Evolutionary conservation across 176 grass and related monocot genomes (phyloP), one percentile per base, ranked within the genome.

Genomic region (Typha latifolia): DNA sequence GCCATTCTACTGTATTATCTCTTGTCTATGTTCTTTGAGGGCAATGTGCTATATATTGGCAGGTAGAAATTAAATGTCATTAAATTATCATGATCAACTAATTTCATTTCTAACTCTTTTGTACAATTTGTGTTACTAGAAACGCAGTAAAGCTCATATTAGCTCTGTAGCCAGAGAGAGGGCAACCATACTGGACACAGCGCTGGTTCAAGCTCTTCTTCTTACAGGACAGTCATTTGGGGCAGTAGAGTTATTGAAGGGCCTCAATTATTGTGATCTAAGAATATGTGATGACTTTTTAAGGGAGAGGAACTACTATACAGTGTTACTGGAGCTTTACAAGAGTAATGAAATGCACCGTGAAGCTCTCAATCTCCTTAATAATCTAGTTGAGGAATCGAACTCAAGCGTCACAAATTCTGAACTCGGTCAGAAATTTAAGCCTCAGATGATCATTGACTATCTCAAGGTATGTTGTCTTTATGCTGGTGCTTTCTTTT

Each of bases 171-270:
- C 94, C 50, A 90, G 89, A 86, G 94, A 99, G 79, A 87, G 84
- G 79, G 85, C 94, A 37, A 82, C 83, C 76, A 78, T 99, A 83
- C 68, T 99, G 55, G 94, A 99, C 51, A 90, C 89, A 65, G 78
- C 89, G 80, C 86, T 99, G 77, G 89, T 99, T 80, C 89, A 99
- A 81, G 86, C 88, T 64, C 86, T 99, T 70, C 62, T 99, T 87
- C 89, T 99, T 69, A 83, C 89, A 51, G 76, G 80, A 66, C 94
- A 99, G 78, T 74, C 77, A 64, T 79, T 83, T 57, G 75, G 69
- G 50, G 78, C 74, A 70, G 51, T 74, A 16, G 89, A 90, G 48
- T 69, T 93, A 68, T 69, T 99, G 72, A 90, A 87, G 63, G 83
- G 83, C 29, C 78, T 92, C 57, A 99, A 93, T 65, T 99, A 74